Percentiles rank a stretch among this genome's conserved stretches.
Conservation (phyloP, 371 early-diverging fungal species). For the Lichtheimia hyalospora region DNA sequence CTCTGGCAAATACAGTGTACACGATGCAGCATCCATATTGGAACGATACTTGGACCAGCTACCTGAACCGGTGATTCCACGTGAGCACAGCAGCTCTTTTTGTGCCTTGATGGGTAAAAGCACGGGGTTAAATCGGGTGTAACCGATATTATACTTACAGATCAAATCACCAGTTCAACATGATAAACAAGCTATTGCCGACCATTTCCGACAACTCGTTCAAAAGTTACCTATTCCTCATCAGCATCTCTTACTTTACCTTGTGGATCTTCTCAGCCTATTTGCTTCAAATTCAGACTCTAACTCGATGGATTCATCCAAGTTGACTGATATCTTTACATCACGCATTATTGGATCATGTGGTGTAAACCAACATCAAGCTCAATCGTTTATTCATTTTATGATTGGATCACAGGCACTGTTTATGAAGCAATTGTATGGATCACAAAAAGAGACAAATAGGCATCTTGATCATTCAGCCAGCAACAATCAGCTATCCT, state of each 20-base stretch:
- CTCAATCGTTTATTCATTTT: slow-evolving; percentile 58
- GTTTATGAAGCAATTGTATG: slow-evolving; percentile 23
- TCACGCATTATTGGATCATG: slow-evolving; percentile 51
- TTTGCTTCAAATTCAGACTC: slow-evolving; percentile 50
- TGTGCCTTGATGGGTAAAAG: slow-evolving; percentile 48
- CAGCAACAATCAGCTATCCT: background rate
- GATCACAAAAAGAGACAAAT: background rate
- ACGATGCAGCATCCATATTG: slow-evolving; percentile 64
- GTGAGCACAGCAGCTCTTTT: slow-evolving; percentile 52
- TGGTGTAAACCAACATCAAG: slow-evolving; percentile 54
- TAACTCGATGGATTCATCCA: slow-evolving; percentile 57
- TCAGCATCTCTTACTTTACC: slow-evolving; percentile 60
- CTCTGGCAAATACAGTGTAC: slow-evolving; percentile 47
- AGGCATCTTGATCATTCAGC: background rate
- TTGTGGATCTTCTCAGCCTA: slow-evolving; percentile 57
- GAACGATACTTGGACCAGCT: slow-evolving; percentile 61
- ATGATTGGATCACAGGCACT: slow-evolving; percentile 52
- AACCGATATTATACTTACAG: background rate
- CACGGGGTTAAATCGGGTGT: background rate
- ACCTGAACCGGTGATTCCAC: slow-evolving; percentile 66
- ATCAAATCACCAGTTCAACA: too few species aligned
- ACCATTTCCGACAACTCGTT: slow-evolving; percentile 49
- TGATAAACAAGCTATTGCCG: too few species aligned
- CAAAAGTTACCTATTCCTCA: slow-evolving; percentile 56
- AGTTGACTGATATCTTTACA: slow-evolving; percentile 62